Conservation (phyloP, 345 rosid species). For the Crucihimalaya himalaica region DNA sequence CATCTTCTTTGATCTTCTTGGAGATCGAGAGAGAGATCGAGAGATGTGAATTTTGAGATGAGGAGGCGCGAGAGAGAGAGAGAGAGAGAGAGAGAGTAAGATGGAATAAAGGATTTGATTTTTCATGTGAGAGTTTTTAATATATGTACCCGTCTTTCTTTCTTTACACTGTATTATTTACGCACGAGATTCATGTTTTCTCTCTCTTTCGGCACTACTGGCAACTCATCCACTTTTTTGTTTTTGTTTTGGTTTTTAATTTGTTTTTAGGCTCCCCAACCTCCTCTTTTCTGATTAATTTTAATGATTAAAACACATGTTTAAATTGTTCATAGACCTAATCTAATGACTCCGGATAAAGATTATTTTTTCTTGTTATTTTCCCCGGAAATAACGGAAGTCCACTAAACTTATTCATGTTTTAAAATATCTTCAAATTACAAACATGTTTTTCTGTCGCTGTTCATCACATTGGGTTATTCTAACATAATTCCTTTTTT, state of each 20-base stretch:
- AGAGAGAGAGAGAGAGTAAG: background rate
- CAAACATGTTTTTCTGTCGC: background rate
- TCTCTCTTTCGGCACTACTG: background rate
- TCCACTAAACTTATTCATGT: background rate
- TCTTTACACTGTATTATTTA: background rate
- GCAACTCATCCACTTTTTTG: constrained; percentile 3
- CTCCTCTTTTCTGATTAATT: constrained; percentile 1
- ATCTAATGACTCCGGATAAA: background rate
- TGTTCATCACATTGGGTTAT: constrained; percentile 2
- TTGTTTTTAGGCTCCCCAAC: constrained; percentile 17
- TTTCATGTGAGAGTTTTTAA: constrained; percentile 28
- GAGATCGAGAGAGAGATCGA: background rate
- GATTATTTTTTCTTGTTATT: background rate
- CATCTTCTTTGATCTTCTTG: constrained; percentile 44
- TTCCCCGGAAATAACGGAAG: constrained; percentile 20
- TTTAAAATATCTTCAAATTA: constrained; percentile 15
- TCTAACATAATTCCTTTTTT: constrained; percentile 9
- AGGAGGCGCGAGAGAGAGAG: constrained; percentile 10
- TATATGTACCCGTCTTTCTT: background rate
- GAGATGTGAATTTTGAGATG: background rate
- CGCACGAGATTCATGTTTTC: constrained; percentile 43
- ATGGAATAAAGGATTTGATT: background rate
- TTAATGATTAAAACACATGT: constrained; percentile 17
- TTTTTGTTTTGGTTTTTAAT: background rate
- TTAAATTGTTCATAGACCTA: background rate